Conservation (phyloP, 2,329 filamentous ascomycete genomes). For the Graphiopsis chlorocephala region DNA sequence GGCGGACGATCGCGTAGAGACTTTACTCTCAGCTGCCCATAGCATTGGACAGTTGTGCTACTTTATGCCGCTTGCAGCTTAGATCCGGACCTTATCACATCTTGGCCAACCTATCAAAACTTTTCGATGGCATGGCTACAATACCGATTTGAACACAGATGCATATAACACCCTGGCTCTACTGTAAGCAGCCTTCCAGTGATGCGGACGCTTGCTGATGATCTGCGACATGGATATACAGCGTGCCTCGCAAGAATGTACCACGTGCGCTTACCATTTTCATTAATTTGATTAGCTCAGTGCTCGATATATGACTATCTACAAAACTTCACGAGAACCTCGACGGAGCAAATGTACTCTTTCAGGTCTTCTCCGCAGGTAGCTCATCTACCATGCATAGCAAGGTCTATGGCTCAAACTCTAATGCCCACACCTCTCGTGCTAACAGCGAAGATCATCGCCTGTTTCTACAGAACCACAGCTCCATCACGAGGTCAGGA, state of each 20-base stretch:
- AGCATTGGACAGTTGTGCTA: neutral
- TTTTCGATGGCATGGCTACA: neutral
- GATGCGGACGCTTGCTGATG: neutral
- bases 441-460: slow-evolving; percentile 1
- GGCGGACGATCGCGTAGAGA: neutral
- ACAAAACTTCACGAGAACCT: neutral
- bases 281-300: neutral
- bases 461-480: neutral
- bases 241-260: neutral
- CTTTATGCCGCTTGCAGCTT: neutral
- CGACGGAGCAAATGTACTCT: neutral
- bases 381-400: neutral
- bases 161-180: neutral
- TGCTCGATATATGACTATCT: neutral
- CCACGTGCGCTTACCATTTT: neutral
- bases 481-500: neutral
- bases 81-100: neutral
- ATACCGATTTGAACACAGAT: neutral
- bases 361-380: neutral
- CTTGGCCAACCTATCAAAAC: neutral
- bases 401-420: neutral
- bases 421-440: neutral
- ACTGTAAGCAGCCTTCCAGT: neutral
- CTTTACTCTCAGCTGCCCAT: neutral
- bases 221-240: neutral